Evolutionary conservation across 176 grass and related monocot genomes (phyloP), one percentile per base, ranked within the genome.

Genomic region (Oropetium thomaeum): DNA sequence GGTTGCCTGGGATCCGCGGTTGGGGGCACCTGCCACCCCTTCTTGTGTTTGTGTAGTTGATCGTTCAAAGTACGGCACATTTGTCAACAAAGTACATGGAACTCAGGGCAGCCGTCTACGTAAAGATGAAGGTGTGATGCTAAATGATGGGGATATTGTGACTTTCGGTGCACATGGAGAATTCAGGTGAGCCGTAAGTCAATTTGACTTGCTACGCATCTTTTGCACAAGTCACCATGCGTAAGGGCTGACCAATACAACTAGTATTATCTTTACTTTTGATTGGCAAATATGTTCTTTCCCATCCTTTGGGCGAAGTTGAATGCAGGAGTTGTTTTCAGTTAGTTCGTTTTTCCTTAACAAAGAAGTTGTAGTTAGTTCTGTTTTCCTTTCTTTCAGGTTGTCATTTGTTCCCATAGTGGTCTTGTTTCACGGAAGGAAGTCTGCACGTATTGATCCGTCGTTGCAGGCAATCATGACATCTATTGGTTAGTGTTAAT

Each of bases 161-260:
- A 98, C 95, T 52, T 98, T 98, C 84, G 95, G 95, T 38, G 82
- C 81, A 34, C 86, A 55, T 78, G 82, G 84, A n/a, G 91, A 84
- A 48, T 94, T 98, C 68, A 94, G 84, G 95, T 92, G 72, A 92
- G 49, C 60, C 60, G 61, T 33, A 71, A 58, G 65, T 78, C 45
- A 58, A 78, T 73, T 84, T 76, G 2, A 31, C 54, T 69, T 28
- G 13, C 19, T 79, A n/a, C 28, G 15, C 9, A 57, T 69, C 19
- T 19, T 64, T 65, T 22, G 42, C 10, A 79, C 12, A 8, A 31
- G 48, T 19, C 6, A 17, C 23, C 79, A 66, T 65, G 12, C 59
- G 62, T 26, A 82, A 74, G 20, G 42, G 37, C 28, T 60, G 71
- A 55, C 58, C 16, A 53, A 55, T 69, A 63, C 57, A 39, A n/a